Conservation (phyloP, 805 yeast genomes). For the Cyberlindnera maritima region DNA sequence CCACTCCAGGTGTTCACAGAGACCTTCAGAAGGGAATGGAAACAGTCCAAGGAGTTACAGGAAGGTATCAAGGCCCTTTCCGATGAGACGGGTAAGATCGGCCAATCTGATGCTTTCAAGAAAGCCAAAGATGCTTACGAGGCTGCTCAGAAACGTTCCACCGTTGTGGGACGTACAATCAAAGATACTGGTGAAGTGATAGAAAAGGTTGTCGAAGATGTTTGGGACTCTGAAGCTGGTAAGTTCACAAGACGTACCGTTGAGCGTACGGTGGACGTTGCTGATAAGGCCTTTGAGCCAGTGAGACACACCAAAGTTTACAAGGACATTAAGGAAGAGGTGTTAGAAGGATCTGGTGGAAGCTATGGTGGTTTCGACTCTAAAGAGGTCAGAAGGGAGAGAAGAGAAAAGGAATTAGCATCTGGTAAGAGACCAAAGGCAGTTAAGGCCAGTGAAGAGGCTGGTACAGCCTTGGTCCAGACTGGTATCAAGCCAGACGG, state of each 20-base stretch:
- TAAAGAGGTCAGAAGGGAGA: slow-evolving; percentile 73
- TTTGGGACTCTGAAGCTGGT: slow-evolving; percentile 96
- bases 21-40: slow-evolving; percentile 88
- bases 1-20: slow-evolving; percentile 93
- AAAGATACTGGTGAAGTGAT: slow-evolving; percentile 91
- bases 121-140: slow-evolving; percentile 91
- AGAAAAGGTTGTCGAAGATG: slow-evolving; percentile 83
- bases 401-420: slow-evolving; percentile 62
- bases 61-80: slow-evolving; percentile 91
- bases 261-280: slow-evolving; percentile 74
- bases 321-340: slow-evolving; percentile 82
- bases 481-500: slow-evolving; percentile 79
- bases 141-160: slow-evolving; percentile 69
- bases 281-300: slow-evolving; percentile 90
- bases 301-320: slow-evolving; percentile 87
- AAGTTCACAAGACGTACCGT: slow-evolving; percentile 85
- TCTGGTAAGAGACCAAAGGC: slow-evolving; percentile 62
- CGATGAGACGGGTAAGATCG: slow-evolving; percentile 92
- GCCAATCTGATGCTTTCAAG: slow-evolving; percentile 91
- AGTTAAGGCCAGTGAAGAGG: slow-evolving; percentile 74
- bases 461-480: slow-evolving; percentile 78
- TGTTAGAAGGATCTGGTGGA: slow-evolving; percentile 87
- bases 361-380: slow-evolving; percentile 91
- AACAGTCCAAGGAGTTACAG: slow-evolving; percentile 84
- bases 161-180: slow-evolving; percentile 71